Percentiles rank a stretch among this genome's conserved stretches.
Conservation (phyloP, 495 filamentous ascomycete genomes). For the Podospora appendiculata region DNA sequence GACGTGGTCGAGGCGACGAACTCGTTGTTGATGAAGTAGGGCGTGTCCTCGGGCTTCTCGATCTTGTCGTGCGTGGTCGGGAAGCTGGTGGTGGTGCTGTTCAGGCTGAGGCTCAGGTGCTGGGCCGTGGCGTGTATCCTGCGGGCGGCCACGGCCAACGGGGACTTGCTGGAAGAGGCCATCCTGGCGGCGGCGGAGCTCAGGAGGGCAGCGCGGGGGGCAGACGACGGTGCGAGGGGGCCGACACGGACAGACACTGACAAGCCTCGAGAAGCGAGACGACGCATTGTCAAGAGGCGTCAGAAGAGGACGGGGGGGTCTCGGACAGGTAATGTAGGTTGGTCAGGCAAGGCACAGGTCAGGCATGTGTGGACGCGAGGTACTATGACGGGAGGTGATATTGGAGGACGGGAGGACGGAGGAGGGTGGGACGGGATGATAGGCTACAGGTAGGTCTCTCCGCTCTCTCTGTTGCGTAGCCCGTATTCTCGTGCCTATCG, state of each 20-base stretch:
- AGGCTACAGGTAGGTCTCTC: too few species aligned
- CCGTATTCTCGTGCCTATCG: too few species aligned
- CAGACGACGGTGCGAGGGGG: conserved; percentile 6
- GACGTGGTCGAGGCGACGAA: conserved; percentile 69
- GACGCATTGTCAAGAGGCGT: conserved; percentile 27
- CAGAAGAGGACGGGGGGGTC: not conserved
- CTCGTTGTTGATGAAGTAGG: conserved; percentile 88
- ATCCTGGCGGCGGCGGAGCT: conserved; percentile 26
- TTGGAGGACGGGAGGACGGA: not conserved
- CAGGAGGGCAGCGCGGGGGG: conserved; percentile 9
- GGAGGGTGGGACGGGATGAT: not conserved
- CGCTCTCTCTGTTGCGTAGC: too few species aligned
- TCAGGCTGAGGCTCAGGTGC: conserved; percentile 45
- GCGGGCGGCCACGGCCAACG: conserved; percentile 22
- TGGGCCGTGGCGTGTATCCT: conserved; percentile 55
- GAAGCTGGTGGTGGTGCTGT: conserved; percentile 60
- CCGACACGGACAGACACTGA: conserved; percentile 23
- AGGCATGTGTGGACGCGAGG: not conserved
- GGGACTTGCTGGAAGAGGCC: conserved; percentile 22
- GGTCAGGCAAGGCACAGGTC: not conserved
- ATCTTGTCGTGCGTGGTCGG: conserved; percentile 80
- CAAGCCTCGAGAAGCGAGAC: conserved; percentile 26
- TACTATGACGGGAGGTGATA: not conserved
- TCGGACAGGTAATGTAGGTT: not conserved
- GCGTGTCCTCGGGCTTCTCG: conserved; percentile 65